Evolutionary conservation across 75 land plant species (phyloP).

Genomic region (Sequoia sempervirens): DNA sequence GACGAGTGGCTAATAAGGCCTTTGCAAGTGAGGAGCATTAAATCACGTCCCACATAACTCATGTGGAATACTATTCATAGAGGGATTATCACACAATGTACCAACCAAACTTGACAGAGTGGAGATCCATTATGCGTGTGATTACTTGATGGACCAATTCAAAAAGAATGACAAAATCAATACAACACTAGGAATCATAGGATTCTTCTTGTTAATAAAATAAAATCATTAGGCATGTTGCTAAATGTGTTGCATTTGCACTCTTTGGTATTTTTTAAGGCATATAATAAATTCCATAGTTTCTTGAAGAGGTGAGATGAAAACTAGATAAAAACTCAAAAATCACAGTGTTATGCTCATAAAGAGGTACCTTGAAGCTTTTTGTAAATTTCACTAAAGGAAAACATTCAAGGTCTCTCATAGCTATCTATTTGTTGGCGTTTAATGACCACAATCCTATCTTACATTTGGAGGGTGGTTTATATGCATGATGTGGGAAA

Average conservation of each 20-base stretch:
- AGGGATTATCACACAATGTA: too few species aligned
- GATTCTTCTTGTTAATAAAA: too few species aligned
- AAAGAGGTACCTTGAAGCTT: slow-evolving; percentile 93
- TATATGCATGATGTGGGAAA: too few species aligned
- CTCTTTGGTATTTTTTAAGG: slow-evolving; percentile 94
- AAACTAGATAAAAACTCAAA: slow-evolving; percentile 66
- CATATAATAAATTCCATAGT: slow-evolving; percentile 95
- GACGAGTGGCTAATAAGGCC: too few species aligned
- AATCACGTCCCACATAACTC: too few species aligned
- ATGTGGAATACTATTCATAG: too few species aligned
- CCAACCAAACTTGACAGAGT: too few species aligned
- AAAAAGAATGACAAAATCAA: too few species aligned
- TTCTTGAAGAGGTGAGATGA: slow-evolving; percentile 65
- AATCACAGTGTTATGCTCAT: slow-evolving; percentile 78
- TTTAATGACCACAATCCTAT: slow-evolving; percentile 78
- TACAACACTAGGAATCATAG: too few species aligned
- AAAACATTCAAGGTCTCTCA: slow-evolving; percentile 85
- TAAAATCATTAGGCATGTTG: slow-evolving; percentile 58
- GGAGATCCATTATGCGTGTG: too few species aligned
- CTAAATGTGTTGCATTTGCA: slow-evolving; percentile 87
- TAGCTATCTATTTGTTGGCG: slow-evolving; percentile 83
- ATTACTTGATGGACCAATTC: too few species aligned
- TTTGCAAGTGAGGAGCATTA: too few species aligned
- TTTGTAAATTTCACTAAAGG: slow-evolving; percentile 82
- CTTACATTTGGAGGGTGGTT: slow-evolving; percentile 19